Conservation (phyloP, 192 early-diverging fungal genomes). For the Backusella westeae region DNA sequence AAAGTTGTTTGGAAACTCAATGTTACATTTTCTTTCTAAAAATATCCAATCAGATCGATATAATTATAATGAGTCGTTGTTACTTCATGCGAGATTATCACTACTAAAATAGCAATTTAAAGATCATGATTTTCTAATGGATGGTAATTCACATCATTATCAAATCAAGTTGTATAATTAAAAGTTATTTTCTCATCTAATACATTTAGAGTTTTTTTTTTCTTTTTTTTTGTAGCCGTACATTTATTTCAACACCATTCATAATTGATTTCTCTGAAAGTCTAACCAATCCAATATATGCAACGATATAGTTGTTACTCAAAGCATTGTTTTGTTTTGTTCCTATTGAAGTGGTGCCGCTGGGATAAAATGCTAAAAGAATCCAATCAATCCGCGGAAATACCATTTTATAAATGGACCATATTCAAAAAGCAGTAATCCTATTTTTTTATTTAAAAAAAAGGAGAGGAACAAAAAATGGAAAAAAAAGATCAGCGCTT, state of each 20-base stretch:
- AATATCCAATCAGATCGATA: background rate
- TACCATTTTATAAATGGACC: background rate
- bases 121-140: background rate
- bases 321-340: background rate
- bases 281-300: background rate
- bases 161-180: background rate
- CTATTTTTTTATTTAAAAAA: background rate
- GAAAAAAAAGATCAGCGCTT: background rate
- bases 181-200: background rate
- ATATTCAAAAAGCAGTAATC: background rate
- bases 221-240: background rate
- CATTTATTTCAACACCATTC: background rate
- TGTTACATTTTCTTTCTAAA: background rate
- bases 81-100: slow-evolving; percentile 22
- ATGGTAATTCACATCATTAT: background rate
- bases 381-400: background rate
- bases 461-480: background rate
- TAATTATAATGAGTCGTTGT: slow-evolving; percentile 12
- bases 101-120: slow-evolving; percentile 13
- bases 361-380: background rate
- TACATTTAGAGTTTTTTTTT: background rate
- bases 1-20: background rate
- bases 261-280: background rate
- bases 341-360: background rate
- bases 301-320: background rate